These are phyloP conservation scores for Tricholomella constricta DNA, from an alignment of 768 basidiomycete genomes.

Conservation along the genomic window DNA sequence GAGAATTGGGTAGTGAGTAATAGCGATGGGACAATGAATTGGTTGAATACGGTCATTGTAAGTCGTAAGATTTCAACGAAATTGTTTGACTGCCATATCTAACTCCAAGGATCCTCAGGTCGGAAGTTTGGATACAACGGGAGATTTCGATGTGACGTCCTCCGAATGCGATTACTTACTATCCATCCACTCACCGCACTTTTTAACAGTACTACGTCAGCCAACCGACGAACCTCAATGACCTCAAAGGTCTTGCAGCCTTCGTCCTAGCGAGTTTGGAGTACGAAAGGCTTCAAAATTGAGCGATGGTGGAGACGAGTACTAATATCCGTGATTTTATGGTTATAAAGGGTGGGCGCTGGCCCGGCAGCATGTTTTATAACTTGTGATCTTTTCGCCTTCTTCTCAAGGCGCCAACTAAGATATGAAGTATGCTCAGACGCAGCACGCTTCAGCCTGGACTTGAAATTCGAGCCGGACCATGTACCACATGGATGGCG, in stretches of 20 bases:
- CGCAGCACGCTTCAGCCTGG: background rate
- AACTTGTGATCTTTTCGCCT: background rate
- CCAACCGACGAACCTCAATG: conserved; percentile 39
- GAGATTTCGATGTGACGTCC: conserved; percentile 37
- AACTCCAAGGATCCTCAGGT: conserved; percentile 28
- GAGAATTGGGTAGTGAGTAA: conserved; percentile 43
- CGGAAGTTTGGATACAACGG: conserved; percentile 40
- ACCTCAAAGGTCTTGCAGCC: conserved; percentile 48
- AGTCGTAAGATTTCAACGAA: too few species aligned
- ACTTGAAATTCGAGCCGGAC: too few species aligned
- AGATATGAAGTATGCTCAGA: background rate
- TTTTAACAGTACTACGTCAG: conserved; percentile 44
- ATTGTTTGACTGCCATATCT: too few species aligned
- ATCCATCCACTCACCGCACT: background rate
- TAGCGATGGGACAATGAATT: conserved; percentile 45
- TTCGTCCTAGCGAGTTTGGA: conserved; percentile 51
- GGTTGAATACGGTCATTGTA: conserved; percentile 48
- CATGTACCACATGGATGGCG: background rate
- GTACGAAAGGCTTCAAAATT: conserved; percentile 31
- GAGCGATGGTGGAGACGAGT: too few species aligned
- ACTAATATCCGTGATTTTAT: too few species aligned
- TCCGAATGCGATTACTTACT: too few species aligned
- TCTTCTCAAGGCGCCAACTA: background rate
- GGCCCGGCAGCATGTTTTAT: background rate
- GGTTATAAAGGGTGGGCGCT: background rate